A percentile compares a stretch with the other conserved stretches of the same genome.
phyloP scores from a whole-genome alignment of 2,329 filamentous ascomycete species.

The Bipolaris sorokiniana region DNA sequence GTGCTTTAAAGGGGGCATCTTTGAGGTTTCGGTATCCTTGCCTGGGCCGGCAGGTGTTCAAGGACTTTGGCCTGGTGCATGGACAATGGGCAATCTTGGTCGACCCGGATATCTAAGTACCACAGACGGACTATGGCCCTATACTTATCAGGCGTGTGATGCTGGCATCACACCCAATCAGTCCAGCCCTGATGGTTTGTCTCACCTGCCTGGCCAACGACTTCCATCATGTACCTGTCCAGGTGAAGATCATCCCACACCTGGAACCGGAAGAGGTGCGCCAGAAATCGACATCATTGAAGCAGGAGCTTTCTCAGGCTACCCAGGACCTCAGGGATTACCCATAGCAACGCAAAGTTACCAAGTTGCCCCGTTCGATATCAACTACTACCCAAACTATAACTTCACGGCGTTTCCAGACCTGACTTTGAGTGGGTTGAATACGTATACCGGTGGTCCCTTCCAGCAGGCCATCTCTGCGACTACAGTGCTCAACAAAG shows the following conservation, averaged over 20 bases:
- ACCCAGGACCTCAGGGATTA: constrained; percentile 34
- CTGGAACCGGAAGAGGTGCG: constrained; percentile 55
- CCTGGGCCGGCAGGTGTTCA: constrained; percentile 58
- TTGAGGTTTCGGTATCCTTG: constrained; percentile 60
- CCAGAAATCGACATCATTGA: constrained; percentile 59
- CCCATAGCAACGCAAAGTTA: constrained; percentile 57
- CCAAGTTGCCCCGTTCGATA: constrained; percentile 58
- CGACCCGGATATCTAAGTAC: constrained; percentile 59
- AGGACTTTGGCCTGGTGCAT: constrained; percentile 61
- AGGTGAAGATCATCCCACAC: constrained; percentile 56
- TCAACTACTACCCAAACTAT: constrained; percentile 60
- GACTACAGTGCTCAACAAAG: constrained; percentile 60
- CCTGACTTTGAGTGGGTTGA: constrained; percentile 56
- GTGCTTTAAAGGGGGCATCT: constrained; percentile 62
- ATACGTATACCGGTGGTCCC: constrained; percentile 61
- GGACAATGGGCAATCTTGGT: constrained; percentile 62
- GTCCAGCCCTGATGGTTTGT: constrained; percentile 52
- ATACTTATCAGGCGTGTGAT: constrained; percentile 60
- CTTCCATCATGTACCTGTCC: constrained; percentile 55
- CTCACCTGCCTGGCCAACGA: constrained; percentile 53
- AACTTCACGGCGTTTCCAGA: constrained; percentile 60
- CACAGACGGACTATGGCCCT: constrained; percentile 62
- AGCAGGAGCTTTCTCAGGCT: constrained; percentile 53
- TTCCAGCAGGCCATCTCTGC: constrained; percentile 64
- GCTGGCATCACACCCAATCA: constrained; percentile 59